phyloP scores from a whole-genome alignment of 768 basidiomycete genomes.

The Psilocybe tampanensis region DNA sequence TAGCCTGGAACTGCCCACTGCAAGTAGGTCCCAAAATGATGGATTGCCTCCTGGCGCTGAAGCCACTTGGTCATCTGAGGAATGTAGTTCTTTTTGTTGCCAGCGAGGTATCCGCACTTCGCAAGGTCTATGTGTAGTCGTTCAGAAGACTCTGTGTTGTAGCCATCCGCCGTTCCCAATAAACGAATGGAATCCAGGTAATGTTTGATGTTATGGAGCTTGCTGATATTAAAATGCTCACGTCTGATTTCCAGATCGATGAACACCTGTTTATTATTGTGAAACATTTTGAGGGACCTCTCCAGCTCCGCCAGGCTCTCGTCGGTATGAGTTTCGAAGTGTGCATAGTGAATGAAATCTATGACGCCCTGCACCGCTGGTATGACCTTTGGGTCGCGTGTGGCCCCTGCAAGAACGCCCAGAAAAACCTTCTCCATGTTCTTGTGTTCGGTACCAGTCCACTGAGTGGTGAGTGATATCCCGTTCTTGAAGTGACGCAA shows the following conservation, averaged over 20 bases:
- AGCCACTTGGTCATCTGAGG: constrained; percentile 45
- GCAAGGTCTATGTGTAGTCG: constrained; percentile 46
- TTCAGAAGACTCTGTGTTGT: constrained; percentile 37
- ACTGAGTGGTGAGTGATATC: constrained; percentile 41
- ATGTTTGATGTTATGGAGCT: constrained; percentile 35
- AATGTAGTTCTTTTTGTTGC: constrained; percentile 30
- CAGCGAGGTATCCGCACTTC: constrained; percentile 33
- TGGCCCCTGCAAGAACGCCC: constrained; percentile 29
- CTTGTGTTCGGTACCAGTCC: constrained; percentile 46
- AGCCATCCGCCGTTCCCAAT: constrained; percentile 31
- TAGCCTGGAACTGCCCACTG: constrained; percentile 24
- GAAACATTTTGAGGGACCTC: constrained; percentile 26
- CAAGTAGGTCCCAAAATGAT: constrained; percentile 24
- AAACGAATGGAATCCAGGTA: constrained; percentile 30
- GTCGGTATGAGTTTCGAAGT: constrained; percentile 28
- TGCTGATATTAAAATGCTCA: constrained; percentile 40
- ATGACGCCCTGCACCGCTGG: constrained; percentile 25
- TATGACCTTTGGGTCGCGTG: constrained; percentile 20
- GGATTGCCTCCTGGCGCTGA: constrained; percentile 33
- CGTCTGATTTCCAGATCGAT: constrained; percentile 24
- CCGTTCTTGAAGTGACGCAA: constrained; percentile 45
- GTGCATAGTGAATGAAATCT: constrained; percentile 39
- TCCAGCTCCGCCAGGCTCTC: constrained; percentile 26
- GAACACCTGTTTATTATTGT: constrained; percentile 33
- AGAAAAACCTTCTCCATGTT: constrained; percentile 37